phyloP scores from a whole-genome alignment of 306 rosid species.

The Rosa rugosa region DNA sequence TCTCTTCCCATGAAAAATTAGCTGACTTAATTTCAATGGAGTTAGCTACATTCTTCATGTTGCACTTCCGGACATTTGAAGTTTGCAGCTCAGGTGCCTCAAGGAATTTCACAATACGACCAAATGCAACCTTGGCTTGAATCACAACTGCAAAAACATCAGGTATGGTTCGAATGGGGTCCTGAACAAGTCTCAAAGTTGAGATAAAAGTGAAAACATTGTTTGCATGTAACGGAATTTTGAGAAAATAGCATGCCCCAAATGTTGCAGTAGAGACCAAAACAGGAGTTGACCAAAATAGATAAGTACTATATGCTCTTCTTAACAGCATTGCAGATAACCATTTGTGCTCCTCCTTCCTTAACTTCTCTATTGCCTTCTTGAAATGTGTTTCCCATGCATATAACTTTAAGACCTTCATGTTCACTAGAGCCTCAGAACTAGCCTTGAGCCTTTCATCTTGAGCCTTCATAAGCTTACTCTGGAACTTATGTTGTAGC shows the following conservation, averaged over 20 bases:
- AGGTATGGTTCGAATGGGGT: slow-evolving; percentile 61
- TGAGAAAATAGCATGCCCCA: slow-evolving; percentile 73
- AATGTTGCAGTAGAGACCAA: slow-evolving; percentile 82
- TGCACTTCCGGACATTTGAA: slow-evolving; percentile 31
- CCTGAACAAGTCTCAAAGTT: slow-evolving; percentile 86
- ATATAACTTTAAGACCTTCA: slow-evolving; percentile 83
- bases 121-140: slow-evolving; percentile 80
- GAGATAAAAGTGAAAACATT: slow-evolving; percentile 91
- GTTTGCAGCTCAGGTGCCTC: slow-evolving; percentile 73
- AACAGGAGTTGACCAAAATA: slow-evolving; percentile 80
- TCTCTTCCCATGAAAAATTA: slow-evolving; percentile 76
- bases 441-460: slow-evolving; percentile 66
- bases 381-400: slow-evolving; percentile 91
- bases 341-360: slow-evolving; percentile 73
- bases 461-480: slow-evolving; percentile 77
- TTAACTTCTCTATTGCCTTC: slow-evolving; percentile 48
- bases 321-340: slow-evolving; percentile 59
- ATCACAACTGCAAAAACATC: slow-evolving; percentile 76
- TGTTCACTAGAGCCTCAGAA: slow-evolving; percentile 77
- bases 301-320: slow-evolving; percentile 54
- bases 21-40: slow-evolving; percentile 55
- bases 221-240: slow-evolving; percentile 70
- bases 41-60: slow-evolving; percentile 25
- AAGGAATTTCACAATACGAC: slow-evolving; percentile 60
- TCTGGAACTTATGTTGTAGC: slow-evolving; percentile 74